Evolutionary conservation across 164 flowering plant species (phyloP).

Genomic region (Magnolia changhungtana): DNA sequence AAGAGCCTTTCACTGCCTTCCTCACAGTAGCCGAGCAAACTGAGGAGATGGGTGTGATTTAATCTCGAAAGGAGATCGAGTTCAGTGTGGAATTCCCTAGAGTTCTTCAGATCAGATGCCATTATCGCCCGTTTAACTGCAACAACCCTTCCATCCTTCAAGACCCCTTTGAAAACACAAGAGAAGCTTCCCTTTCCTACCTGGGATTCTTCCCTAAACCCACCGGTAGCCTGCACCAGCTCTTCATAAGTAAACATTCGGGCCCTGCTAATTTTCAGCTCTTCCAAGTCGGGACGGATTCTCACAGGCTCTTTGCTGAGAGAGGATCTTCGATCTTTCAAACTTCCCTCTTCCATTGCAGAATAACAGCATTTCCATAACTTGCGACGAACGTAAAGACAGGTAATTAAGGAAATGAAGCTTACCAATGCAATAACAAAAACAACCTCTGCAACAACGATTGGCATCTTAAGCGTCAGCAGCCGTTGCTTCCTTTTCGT

Average conservation of each 20-base stretch:
- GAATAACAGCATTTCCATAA: slow-evolving; percentile 60
- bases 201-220: slow-evolving; percentile 81
- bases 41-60: slow-evolving; percentile 89
- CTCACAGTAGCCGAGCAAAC: slow-evolving; percentile 91
- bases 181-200: slow-evolving; percentile 95
- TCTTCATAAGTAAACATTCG: slow-evolving; percentile 73
- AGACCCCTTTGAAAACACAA: slow-evolving; percentile 74
- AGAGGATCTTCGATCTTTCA: slow-evolving; percentile 28
- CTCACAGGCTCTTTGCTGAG: slow-evolving; percentile 42
- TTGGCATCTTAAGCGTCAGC: slow-evolving; percentile 66
- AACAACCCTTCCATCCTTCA: slow-evolving; percentile 78
- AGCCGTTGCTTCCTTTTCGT: slow-evolving; percentile 33
- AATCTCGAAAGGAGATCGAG: slow-evolving; percentile 83
- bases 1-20: slow-evolving; percentile 89
- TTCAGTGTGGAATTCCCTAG: slow-evolving; percentile 83
- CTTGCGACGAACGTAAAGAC: slow-evolving; percentile 67
- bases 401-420: slow-evolving; percentile 48
- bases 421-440: slow-evolving; percentile 59
- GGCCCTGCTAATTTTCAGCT: slow-evolving; percentile 70
- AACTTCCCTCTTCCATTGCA: slow-evolving; percentile 21
- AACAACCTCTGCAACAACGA: slow-evolving; percentile 64
- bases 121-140: slow-evolving; percentile 85
- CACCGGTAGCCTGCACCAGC: slow-evolving; percentile 73
- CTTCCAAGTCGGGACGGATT: slow-evolving; percentile 71
- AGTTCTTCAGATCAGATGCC: slow-evolving; percentile 66